A percentile compares a stretch with the other conserved stretches of the same genome.
These are phyloP conservation scores for Apophysomyces trapeziformis DNA, from an alignment of 371 early-diverging fungal genomes.

Conservation along the genomic window DNA sequence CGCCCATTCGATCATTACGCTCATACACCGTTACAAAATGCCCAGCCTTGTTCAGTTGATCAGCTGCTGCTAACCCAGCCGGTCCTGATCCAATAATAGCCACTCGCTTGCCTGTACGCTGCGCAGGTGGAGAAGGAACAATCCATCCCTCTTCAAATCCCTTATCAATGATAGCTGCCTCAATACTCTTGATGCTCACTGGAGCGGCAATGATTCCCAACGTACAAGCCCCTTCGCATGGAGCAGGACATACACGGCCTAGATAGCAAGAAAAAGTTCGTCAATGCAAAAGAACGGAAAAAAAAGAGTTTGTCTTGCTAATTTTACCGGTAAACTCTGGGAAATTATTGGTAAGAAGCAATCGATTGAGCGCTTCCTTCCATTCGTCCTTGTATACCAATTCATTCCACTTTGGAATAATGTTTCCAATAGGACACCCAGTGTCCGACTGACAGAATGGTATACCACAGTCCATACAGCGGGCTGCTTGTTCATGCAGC, in stretches of 20 bases:
- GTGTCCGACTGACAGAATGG: conserved; percentile 97
- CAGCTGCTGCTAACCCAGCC: conserved; percentile 96
- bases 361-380: conserved; percentile 90
- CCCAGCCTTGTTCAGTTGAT: conserved; percentile 96
- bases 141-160: conserved; percentile 98
- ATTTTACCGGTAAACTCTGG: conserved; percentile 82
- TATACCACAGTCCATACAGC: conserved; percentile 98
- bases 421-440: conserved; percentile 97
- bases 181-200: conserved; percentile 96
- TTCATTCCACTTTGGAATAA: conserved; percentile 99
- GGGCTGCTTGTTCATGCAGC: conserved; percentile 91
- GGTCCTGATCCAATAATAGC: conserved; percentile 96
- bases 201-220: conserved; percentile 90
- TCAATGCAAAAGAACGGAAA: background rate
- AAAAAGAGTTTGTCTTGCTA: conserved; percentile 21
- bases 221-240: conserved; percentile 68
- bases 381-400: conserved; percentile 93
- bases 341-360: conserved; percentile 97
- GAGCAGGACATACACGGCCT: conserved; percentile 91
- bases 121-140: conserved; percentile 76
- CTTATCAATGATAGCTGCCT: conserved; percentile 94
- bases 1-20: conserved; percentile 94
- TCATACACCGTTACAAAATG: conserved; percentile 95
- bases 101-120: conserved; percentile 82
- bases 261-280: conserved; percentile 60